These are phyloP conservation scores for Lentinula lateritia DNA, from an alignment of 768 basidiomycete species.

Conservation along the genomic window DNA sequence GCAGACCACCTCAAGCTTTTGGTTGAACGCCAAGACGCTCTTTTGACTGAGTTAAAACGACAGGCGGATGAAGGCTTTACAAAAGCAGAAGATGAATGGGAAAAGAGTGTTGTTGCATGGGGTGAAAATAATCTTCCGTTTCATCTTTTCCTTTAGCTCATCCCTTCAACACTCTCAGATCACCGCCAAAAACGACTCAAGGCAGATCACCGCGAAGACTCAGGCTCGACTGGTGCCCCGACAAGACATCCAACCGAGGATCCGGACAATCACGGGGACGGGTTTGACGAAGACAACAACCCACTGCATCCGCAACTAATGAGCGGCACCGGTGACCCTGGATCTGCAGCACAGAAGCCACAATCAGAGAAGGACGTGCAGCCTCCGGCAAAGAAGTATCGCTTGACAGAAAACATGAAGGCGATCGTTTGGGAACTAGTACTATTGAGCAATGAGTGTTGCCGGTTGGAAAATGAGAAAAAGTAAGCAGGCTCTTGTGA, in stretches of 20 bases:
- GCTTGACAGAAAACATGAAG: conserved; percentile 80
- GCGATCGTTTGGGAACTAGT: conserved; percentile 75
- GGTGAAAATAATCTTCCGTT: conserved; percentile 33
- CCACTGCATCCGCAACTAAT: conserved; percentile 12
- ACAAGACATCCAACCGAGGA: conserved; percentile 4
- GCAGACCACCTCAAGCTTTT: conserved; percentile 64
- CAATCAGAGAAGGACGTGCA: conserved; percentile 27
- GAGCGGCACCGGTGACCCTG: conserved; percentile 10
- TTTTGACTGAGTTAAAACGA: conserved; percentile 56
- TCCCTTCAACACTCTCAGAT: conserved; percentile 22
- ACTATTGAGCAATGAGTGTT: conserved; percentile 77
- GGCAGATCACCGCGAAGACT: conserved; percentile 13
- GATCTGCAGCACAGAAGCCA: conserved; percentile 18
- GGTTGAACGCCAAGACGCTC: conserved; percentile 58
- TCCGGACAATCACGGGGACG: not conserved
- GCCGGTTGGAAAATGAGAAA: conserved; percentile 58
- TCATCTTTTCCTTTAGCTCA: not conserved
- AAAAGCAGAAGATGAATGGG: conserved; percentile 73
- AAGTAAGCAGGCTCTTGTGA: conserved; percentile 31
- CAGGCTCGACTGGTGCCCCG: not conserved
- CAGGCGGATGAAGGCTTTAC: conserved; percentile 62
- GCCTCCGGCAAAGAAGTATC: conserved; percentile 72
- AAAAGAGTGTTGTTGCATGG: conserved; percentile 65
- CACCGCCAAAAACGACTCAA: conserved; percentile 51
- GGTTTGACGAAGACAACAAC: not conserved